Evolutionary conservation across 257 asterid genomes (phyloP), one percentile per base, ranked within the genome.

Genomic region (Solanum arcanum): DNA sequence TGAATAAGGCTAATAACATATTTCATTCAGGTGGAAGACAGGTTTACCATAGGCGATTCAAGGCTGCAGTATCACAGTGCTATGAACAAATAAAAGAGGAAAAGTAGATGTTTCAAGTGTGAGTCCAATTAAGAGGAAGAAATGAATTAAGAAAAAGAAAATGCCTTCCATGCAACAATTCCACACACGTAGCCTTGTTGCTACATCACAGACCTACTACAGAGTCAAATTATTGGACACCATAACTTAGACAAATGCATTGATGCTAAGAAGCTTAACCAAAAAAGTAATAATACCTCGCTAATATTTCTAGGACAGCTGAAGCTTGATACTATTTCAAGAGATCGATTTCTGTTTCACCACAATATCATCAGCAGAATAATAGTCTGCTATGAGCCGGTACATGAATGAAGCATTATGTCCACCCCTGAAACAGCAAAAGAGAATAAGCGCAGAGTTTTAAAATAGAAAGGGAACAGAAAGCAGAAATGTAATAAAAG

Each of bases 341-440:
- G 98, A 91, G 88, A 94, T 88, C 81, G 93, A 87, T 89, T 91
- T 95, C 90, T 89, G 89, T 84, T 92, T 93, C 89, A 95, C 92
- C 84, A 92, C 96, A 88, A 94, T 78, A 92, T 97, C 99, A 89
- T 95, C 96, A 44, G 95, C 95, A 86, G 99, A 97, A 91, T 97
- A 97, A 86, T 95, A 95, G 90, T 97, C 99, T 90, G 98, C 95
- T 88, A 97, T 94, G 90, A 97, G 98, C 88, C 97, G 97, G 88
- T 97, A 94, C 92, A 97, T 94, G 88, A 94, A 97, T 66, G 98
- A 97, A 86, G 99, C 97, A 89, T 94, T 97, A 91, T 97, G 98
- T 83, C 98, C 99, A 86, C 99, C 99, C 37, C 99, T 97, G 95
- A 47, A 86, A 81, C 46, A 49, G 70, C 29, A 81, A 20, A 49